Percentiles rank a stretch among this genome's conserved stretches.
Evolutionary conservation across 305 asterid genomes (phyloP).

Genomic region (Solanum chacoense): DNA sequence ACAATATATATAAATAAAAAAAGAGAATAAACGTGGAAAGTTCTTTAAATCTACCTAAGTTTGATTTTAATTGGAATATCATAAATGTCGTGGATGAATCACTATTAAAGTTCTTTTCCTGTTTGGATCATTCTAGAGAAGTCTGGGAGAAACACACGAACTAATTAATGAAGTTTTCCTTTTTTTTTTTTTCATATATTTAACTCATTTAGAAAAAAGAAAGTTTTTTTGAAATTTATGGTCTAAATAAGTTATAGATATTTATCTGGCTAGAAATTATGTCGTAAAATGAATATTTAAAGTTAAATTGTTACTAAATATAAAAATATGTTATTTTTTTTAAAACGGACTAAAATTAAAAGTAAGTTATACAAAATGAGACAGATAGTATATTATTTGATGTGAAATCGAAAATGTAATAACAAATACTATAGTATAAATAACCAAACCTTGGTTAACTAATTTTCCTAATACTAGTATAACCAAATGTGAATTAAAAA

Average conservation of each 20-base stretch:
- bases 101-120: not conserved
- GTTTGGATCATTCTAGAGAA: not conserved
- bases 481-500: not conserved
- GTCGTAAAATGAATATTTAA: not conserved
- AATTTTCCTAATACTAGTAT: not conserved
- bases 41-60: not conserved
- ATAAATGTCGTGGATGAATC: not conserved
- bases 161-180: not conserved
- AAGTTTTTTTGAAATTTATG: too few species aligned
- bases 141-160: not conserved
- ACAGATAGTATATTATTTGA: not conserved
- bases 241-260: too few species aligned
- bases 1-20: not conserved
- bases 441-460: not conserved
- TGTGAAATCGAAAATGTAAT: not conserved
- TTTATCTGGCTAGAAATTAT: not conserved
- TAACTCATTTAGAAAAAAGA: not conserved
- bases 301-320: too few species aligned
- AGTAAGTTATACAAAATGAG: too few species aligned
- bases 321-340: too few species aligned
- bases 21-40: not conserved
- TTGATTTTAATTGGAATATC: not conserved
- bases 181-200: not conserved
- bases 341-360: fast-evolving
- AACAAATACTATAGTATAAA: not conserved